phyloP scores from a whole-genome alignment of 805 yeast genomes.

The Komagataella mondaviorum region DNA sequence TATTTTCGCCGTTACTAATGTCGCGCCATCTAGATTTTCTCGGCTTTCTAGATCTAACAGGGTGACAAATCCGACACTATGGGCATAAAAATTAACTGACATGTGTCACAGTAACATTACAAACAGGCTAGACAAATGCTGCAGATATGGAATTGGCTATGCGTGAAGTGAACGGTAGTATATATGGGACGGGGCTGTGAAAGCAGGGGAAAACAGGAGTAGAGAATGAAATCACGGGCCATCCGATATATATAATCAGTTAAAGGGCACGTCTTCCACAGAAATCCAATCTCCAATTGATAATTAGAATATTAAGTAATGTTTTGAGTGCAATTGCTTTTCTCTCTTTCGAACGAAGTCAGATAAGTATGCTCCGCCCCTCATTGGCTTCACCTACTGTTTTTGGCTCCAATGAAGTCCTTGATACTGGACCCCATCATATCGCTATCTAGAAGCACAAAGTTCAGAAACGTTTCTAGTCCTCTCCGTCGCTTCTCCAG shows the following conservation, averaged over 20 bases:
- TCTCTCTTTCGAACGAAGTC: conserved; percentile 10
- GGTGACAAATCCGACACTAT: neutral
- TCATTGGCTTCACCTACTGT: neutral
- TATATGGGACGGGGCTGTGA: neutral
- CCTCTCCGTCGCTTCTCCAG: conserved; percentile 41
- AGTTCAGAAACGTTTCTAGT: conserved; percentile 45
- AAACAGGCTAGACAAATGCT: neutral
- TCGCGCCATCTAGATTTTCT: conserved; percentile 1
- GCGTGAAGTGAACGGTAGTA: neutral
- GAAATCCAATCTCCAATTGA: too few species aligned
- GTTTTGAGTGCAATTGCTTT: neutral
- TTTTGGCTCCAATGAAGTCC: conserved; percentile 21
- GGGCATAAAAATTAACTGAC: neutral
- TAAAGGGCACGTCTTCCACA: too few species aligned
- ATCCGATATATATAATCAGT: too few species aligned
- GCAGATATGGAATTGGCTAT: too few species aligned
- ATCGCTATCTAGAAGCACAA: conserved; percentile 36
- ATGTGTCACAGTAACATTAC: neutral
- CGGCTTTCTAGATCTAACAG: neutral
- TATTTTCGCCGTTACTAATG: conserved; percentile 1
- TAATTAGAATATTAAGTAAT: too few species aligned
- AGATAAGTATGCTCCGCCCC: too few species aligned
- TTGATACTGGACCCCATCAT: conserved; percentile 23
- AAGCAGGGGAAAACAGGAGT: too few species aligned
- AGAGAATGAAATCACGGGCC: too few species aligned